Evolutionary conservation across 2,329 filamentous ascomycete species (phyloP), one percentile per base, ranked within the genome.

Genomic region (Metarhizium robertsii): DNA sequence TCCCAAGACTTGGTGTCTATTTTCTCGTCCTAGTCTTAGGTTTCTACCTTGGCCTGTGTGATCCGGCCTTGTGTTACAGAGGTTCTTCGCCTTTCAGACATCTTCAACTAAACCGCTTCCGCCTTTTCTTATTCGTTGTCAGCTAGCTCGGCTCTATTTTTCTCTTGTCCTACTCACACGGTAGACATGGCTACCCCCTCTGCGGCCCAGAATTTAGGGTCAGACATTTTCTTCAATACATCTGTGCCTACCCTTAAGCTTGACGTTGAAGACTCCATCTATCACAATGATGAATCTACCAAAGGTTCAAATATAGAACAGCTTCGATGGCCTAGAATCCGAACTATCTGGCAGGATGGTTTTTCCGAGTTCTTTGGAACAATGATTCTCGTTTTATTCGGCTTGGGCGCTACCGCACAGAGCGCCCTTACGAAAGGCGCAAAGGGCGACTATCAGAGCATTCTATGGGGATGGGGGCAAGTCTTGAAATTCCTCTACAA

Each of bases 371-470:
- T 88, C 69, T 79, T 85, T 52, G 85, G 84, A 8, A 85, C 81
- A 11, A 84, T 89, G 71, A 77, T 86, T 54, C 68, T 89, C 59
- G 74, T 89, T 57, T 69, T 88, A 43, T 88, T 89, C 61, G 86
- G 86, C 4, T 80, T 88, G 58, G 85, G 84, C n/a, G 81, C 82
- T 53, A 82, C 88, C 18, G 86, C 86, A 3, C 86, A 89, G 67
- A 85, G 87, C 0, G 71, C 83, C 0, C 75, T 89, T 13, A 84
- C 80, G 55, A 67, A 66, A 3, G 67, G 64, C 30, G 65, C 64
- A 13, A 79, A 77, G 62, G 79, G 79, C 47, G 66, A 73, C 56
- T 78, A 77, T 58, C 71, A 76, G 62, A 76, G 73, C 55, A 77
- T 78, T 55, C 74, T 72, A 4, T 77, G 75, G 73, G 74, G 74